Evolutionary conservation across 768 basidiomycete genomes (phyloP), one percentile per base, ranked within the genome.

Genomic region (Pleurotus tuber-regium): DNA sequence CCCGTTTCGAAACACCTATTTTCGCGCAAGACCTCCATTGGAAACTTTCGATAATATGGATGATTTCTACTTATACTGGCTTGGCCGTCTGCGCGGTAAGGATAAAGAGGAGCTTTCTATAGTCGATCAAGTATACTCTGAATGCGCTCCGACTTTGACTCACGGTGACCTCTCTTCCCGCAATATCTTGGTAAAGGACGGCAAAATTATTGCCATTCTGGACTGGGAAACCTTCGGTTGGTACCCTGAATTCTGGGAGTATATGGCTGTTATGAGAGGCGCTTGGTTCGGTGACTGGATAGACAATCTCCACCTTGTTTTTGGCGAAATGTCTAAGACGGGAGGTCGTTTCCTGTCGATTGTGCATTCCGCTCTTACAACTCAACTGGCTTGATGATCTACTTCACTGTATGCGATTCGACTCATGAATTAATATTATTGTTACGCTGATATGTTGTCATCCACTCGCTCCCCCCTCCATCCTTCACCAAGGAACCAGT

Each of bases 91-190:
- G 28, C 28, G 7, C 19, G 14, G 9, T 30, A 25, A 25, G 24
- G 43, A 28, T 28, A n/a, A 10, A 31, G 43, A 46, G 12, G 25
- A 46, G 28, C 29, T 31, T 11, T 24, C 16, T 16, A 29, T 46
- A 12, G 41, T 24, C 11, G 4, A 9, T 21, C 41, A 7, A 9
- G 41, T 25, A 19, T 10, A 12, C 10, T 21, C 41, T 21, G 24
- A 21, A 19, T 42, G 7, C 7, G 9, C 44, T 11, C 44, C 31
- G 21, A 43, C 29, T 12, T 60, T 76, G 58, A 65, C 68, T n/a
- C 73, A 77, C 53, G 72, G 70, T 19, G 74, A 77, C 54, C 50
- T 76, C 40, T 64, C 67, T 40, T 69, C 70, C 6, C 64, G 70
- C 2, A 76, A 77, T 56, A 64, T 77, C 43, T 57, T 76, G 18